phyloP scores from a whole-genome alignment of 179 eudicot species.

The Spinacia oleracea region DNA sequence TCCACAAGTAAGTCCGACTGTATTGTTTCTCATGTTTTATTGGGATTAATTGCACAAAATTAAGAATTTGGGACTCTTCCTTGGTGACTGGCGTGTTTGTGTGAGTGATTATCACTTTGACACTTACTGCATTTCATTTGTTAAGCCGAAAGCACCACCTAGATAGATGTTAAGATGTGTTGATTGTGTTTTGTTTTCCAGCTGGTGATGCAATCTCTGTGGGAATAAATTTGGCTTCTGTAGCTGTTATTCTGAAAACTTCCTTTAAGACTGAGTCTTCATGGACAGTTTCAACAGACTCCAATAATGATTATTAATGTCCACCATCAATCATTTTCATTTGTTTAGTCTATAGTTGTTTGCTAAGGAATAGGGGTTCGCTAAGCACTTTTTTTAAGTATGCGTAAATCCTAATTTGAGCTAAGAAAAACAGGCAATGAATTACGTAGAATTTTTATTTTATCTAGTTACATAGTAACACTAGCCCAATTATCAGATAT shows the following conservation, averaged over 20 bases:
- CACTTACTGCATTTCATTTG: not conserved
- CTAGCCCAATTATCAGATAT: no score
- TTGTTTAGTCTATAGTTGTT: not conserved
- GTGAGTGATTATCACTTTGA: not conserved
- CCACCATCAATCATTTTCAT: not conserved
- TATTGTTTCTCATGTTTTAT: not conserved
- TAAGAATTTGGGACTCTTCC: no score
- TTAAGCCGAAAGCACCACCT: not conserved
- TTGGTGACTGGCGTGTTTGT: not conserved
- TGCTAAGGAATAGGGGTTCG: not conserved
- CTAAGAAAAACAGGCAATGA: no score
- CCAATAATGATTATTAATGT: not conserved
- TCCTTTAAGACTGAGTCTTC: not conserved
- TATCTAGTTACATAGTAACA: no score
- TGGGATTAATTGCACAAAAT: not conserved
- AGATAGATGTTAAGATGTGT: not conserved
- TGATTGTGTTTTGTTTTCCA: not conserved
- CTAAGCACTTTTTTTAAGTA: not conserved
- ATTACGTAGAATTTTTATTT: no score
- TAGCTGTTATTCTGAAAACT: not conserved
- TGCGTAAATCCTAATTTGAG: no score
- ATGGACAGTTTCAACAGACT: not conserved
- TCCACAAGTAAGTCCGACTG: conserved; percentile 62
- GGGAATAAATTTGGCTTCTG: not conserved
- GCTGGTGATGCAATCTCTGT: not conserved